Evolutionary conservation across 2,329 filamentous ascomycete species (phyloP).

Genomic region (Verticillium tricorpus): DNA sequence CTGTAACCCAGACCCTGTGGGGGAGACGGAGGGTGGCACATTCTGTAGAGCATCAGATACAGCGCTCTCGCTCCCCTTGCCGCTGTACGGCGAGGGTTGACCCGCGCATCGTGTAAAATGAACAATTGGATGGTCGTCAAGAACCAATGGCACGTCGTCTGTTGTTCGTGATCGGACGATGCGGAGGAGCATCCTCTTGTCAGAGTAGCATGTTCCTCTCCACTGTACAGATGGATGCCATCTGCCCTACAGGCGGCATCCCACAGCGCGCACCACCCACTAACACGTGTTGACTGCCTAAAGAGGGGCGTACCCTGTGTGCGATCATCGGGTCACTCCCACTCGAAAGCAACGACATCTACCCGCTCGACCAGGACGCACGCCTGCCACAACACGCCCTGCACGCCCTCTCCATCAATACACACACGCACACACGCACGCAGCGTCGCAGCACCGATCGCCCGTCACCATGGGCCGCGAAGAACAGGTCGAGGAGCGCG

Average conservation of each 20-base stretch:
- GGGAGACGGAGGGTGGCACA: neutral
- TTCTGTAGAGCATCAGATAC: neutral
- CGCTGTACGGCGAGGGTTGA: neutral
- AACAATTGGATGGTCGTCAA: too few relatives aligned
- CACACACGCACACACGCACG: neutral
- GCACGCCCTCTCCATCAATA: too few relatives aligned
- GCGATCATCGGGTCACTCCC: neutral
- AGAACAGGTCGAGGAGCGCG: conserved; percentile 92
- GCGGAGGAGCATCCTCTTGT: too few relatives aligned
- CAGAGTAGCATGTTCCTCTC: too few relatives aligned
- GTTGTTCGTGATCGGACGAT: too few relatives aligned
- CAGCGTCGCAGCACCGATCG: neutral
- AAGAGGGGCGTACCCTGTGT: neutral
- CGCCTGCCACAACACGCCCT: neutral
- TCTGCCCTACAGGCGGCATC: too few relatives aligned
- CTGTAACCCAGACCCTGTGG: neutral
- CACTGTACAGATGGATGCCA: too few relatives aligned
- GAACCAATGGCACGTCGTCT: too few relatives aligned
- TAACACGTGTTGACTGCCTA: neutral
- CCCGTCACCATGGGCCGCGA: conserved; percentile 59
- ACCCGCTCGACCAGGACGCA: neutral
- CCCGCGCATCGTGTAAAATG: too few relatives aligned
- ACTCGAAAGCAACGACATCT: neutral
- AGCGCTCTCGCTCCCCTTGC: neutral
- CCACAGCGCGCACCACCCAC: neutral